These are phyloP conservation scores for Centella asiatica DNA, from an alignment of 129 eudicot species.

Conservation along the genomic window DNA sequence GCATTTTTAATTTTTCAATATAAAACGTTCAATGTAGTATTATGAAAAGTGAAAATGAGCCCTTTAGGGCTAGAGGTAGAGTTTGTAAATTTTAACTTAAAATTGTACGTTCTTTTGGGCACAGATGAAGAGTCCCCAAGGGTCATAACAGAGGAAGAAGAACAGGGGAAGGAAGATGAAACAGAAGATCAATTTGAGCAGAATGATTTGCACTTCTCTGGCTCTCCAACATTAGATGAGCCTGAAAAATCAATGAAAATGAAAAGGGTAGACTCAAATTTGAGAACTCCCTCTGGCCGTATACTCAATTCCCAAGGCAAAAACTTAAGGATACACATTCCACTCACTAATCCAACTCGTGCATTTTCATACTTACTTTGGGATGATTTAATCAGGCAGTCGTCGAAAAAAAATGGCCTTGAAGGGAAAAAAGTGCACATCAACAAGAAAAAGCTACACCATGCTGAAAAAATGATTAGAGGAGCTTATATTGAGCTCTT, in stretches of 20 bases:
- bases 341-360: constrained; percentile 79
- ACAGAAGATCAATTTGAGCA: constrained; percentile 27
- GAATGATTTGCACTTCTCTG: constrained; percentile 17
- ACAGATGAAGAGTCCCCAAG: constrained; percentile 55
- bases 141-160: constrained; percentile 45
- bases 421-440: constrained; percentile 58
- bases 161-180: constrained; percentile 33
- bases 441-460: constrained; percentile 69
- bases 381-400: constrained; percentile 76
- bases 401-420: constrained; percentile 56
- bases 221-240: constrained; percentile 31
- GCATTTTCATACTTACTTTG: constrained; percentile 77
- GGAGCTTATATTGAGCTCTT: constrained; percentile 93
- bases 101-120: background rate
- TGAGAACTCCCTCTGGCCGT: constrained; percentile 35
- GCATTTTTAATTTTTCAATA: too few relatives aligned
- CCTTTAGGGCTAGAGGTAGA: too few relatives aligned
- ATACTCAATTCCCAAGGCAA: constrained; percentile 53
- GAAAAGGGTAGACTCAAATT: constrained; percentile 27
- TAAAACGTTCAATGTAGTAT: constrained; percentile 19
- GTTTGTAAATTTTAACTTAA: constrained; percentile 1
- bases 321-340: constrained; percentile 68
- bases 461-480: constrained; percentile 91
- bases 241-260: constrained; percentile 25
- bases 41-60: too few relatives aligned